Evolutionary conservation across 352 stramenopile genomes (phyloP).

Genomic region (Phytopythium sindhum): DNA sequence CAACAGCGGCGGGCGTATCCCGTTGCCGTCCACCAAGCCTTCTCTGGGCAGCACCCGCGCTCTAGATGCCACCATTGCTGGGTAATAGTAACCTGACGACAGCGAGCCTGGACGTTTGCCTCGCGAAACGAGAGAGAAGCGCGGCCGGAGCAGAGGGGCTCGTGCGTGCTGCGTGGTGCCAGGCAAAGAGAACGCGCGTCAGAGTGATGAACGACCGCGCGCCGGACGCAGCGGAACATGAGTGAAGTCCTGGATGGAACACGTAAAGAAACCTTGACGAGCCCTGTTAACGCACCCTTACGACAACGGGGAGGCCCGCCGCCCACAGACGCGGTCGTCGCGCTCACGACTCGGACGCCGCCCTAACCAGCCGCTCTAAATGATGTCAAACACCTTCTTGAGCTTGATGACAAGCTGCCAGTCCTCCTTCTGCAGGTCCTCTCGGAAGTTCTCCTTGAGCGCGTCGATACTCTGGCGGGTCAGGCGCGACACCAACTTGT

Average conservation of each 20-base stretch:
- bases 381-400: conserved; percentile 99
- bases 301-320: not conserved
- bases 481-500: conserved; percentile 83
- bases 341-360: conserved; percentile 7
- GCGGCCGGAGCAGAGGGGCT: not conserved
- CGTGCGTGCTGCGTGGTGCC: not conserved
- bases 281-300: not conserved
- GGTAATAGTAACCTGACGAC: not conserved
- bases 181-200: conserved; percentile 1
- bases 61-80: no score
- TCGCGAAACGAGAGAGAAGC: not conserved
- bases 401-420: conserved; percentile 98
- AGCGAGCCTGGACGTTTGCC: not conserved
- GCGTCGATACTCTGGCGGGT: conserved; percentile 96
- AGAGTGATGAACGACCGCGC: not conserved
- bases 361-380: conserved; percentile 63
- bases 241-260: not conserved
- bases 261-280: not conserved
- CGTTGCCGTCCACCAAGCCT: no score
- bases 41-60: no score
- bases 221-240: not conserved
- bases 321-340: not conserved
- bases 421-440: conserved; percentile 97
- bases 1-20: not conserved
- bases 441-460: conserved; percentile 98